phyloP scores from a whole-genome alignment of 257 asterid genomes.

The Fraxinus americana region DNA sequence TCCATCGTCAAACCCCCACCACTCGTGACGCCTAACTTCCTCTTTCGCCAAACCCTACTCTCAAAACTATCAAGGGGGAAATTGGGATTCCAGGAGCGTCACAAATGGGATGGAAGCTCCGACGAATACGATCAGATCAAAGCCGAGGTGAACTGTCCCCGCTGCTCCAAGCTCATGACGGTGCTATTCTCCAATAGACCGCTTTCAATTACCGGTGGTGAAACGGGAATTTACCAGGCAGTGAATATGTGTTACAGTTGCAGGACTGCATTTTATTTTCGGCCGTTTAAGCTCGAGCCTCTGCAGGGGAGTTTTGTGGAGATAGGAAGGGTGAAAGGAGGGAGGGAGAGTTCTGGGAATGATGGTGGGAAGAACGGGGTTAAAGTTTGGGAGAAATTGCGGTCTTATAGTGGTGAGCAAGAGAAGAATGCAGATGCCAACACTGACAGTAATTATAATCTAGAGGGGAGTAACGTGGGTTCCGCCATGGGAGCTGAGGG shows the following conservation, averaged over 20 bases:
- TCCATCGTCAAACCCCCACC: slow-evolving; percentile 27
- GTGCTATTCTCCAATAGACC: slow-evolving; percentile 84
- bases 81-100: slow-evolving; percentile 55
- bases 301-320: slow-evolving; percentile 85
- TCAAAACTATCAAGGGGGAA: slow-evolving; percentile 21
- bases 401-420: slow-evolving; percentile 61
- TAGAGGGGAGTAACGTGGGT: slow-evolving; percentile 19
- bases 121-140: slow-evolving; percentile 71
- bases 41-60: slow-evolving; percentile 28
- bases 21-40: slow-evolving; percentile 9
- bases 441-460: slow-evolving; percentile 8
- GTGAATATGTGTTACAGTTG: slow-evolving; percentile 73
- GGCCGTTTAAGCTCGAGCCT: slow-evolving; percentile 86
- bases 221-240: slow-evolving; percentile 79
- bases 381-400: slow-evolving; percentile 93
- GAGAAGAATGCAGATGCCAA: slow-evolving; percentile 19
- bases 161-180: slow-evolving; percentile 68
- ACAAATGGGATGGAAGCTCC: slow-evolving; percentile 76
- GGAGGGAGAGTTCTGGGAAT: slow-evolving; percentile 39
- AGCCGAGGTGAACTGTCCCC: slow-evolving; percentile 83
- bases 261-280: slow-evolving; percentile 81
- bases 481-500: slow-evolving; percentile 24
- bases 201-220: slow-evolving; percentile 63
- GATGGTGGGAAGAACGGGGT: slow-evolving; percentile 39
- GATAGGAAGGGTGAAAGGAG: slow-evolving; percentile 80